These are phyloP conservation scores for Solanum tarapatanum DNA, from an alignment of 257 asterid genomes.

Conservation along the genomic window DNA sequence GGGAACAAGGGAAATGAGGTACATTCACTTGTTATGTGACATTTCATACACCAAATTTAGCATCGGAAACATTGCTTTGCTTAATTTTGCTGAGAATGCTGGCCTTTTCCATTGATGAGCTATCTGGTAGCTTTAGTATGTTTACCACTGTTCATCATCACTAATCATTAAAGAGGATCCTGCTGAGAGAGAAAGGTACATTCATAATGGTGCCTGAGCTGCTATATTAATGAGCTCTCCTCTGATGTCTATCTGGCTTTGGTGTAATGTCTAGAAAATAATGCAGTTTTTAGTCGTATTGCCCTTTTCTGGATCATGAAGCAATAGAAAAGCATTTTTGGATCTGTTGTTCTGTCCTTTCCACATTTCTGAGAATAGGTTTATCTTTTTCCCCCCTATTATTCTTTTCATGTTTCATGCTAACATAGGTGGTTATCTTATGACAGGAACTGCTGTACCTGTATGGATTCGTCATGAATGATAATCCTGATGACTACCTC, in stretches of 20 bases:
- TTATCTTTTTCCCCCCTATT: not conserved
- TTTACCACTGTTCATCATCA: not conserved
- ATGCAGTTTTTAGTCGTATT: not conserved
- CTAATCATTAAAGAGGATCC: not conserved
- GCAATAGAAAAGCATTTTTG: not conserved
- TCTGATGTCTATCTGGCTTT: not conserved
- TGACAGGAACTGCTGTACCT: constrained; percentile 88
- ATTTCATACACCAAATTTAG: not conserved
- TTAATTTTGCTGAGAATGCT: not conserved
- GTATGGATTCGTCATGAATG: constrained; percentile 71
- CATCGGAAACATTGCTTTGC: not conserved
- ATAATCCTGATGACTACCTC: constrained; percentile 86
- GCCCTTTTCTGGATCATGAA: not conserved
- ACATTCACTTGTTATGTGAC: constrained; percentile 6
- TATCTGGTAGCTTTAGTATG: not conserved
- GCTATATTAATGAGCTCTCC: not conserved
- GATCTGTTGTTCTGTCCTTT: not conserved
- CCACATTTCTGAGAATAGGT: not conserved
- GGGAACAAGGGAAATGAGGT: constrained; percentile 99
- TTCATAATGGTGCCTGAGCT: not conserved
- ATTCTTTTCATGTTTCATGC: constrained; percentile 1
- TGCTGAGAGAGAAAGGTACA: not conserved
- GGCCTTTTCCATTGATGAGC: not conserved
- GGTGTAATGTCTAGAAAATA: not conserved
- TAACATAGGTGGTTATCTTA: not conserved